A percentile compares a stretch with the other conserved stretches of the same genome.
These are phyloP conservation scores for Goffeauzyma gilvescens DNA, from an alignment of 768 basidiomycete species.

Conservation along the genomic window DNA sequence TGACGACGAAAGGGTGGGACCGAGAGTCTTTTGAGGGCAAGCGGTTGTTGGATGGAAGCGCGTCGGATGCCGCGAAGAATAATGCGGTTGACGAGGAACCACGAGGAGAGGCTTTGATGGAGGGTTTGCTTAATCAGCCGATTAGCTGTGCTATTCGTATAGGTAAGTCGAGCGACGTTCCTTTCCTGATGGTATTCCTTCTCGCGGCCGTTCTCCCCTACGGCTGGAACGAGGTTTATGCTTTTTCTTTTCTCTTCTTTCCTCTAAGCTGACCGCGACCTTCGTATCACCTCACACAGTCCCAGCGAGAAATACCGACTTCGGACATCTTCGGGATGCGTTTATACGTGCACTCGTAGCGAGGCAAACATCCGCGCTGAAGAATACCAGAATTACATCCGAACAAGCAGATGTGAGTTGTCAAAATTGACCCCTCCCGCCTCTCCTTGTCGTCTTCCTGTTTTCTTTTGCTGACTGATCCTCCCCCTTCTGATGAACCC, in stretches of 20 bases:
- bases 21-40: not conserved
- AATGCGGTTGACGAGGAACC: slow-evolving; percentile 14
- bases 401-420: slow-evolving; percentile 26
- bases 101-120: slow-evolving; percentile 25
- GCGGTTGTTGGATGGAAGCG: not conserved
- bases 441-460: not conserved
- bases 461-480: not conserved
- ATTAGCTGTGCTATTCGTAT: slow-evolving; percentile 30
- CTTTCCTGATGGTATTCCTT: not conserved
- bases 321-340: slow-evolving; percentile 34
- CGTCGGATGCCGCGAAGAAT: too few relatives aligned
- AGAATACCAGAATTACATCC: slow-evolving; percentile 16
- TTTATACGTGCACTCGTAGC: slow-evolving; percentile 33
- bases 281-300: slow-evolving; percentile 17
- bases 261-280: not conserved
- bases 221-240: too few relatives aligned
- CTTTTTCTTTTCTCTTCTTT: not conserved
- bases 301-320: slow-evolving; percentile 33
- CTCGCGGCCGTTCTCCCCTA: not conserved
- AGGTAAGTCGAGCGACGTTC: slow-evolving; percentile 14
- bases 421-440: too few relatives aligned
- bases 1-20: slow-evolving; percentile 24
- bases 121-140: slow-evolving; percentile 20
- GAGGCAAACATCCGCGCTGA: slow-evolving; percentile 29
- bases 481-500: not conserved